Conservation (phyloP, 768 basidiomycete species). For the Boletus speciosus region DNA sequence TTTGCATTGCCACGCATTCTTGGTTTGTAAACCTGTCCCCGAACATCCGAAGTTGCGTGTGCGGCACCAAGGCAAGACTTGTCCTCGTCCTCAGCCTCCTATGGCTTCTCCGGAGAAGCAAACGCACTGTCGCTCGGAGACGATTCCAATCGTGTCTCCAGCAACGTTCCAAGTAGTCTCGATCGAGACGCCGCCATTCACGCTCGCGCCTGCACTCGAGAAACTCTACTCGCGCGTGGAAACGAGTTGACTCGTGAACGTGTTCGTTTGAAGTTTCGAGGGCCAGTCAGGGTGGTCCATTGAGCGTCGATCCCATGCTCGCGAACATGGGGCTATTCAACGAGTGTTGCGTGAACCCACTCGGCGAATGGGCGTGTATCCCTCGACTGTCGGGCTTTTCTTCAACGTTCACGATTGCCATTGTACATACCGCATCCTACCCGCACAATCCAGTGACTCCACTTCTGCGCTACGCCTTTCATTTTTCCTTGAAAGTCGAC, state of each 20-base stretch:
- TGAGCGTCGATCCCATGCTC: not conserved
- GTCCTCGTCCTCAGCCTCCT: slow-evolving; percentile 44
- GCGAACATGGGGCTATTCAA: slow-evolving; percentile 35
- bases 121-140: slow-evolving; percentile 65
- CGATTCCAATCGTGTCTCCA: slow-evolving; percentile 49
- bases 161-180: slow-evolving; percentile 13
- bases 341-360: slow-evolving; percentile 43
- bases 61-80: slow-evolving; percentile 31
- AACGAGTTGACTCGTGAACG: slow-evolving; percentile 14
- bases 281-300: slow-evolving; percentile 13
- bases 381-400: no score
- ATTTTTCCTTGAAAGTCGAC: no score
- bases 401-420: no score
- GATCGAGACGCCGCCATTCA: slow-evolving; percentile 13
- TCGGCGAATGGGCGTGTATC: slow-evolving; percentile 25
- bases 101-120: slow-evolving; percentile 31
- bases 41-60: no score
- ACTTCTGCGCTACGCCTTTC: no score
- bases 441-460: no score
- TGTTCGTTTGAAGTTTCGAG: slow-evolving; percentile 26
- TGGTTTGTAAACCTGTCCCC: no score
- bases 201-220: slow-evolving; percentile 24
- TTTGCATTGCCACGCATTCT: no score
- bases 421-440: no score
- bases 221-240: slow-evolving; percentile 22